phyloP scores from a whole-genome alignment of 495 filamentous ascomycete genomes.

The Aspergillus campestris region DNA sequence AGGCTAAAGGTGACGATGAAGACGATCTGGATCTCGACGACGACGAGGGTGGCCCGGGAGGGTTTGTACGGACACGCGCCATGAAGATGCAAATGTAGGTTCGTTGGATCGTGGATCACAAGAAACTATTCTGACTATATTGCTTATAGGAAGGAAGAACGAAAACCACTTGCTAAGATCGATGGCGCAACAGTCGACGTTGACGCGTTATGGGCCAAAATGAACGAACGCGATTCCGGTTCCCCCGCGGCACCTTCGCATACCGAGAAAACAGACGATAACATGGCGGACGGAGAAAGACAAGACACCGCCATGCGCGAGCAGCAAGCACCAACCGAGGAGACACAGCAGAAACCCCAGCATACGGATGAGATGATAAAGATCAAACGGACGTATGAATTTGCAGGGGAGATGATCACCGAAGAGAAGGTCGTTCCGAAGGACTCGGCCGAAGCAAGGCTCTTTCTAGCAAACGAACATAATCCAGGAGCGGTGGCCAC shows the following conservation, averaged over 20 bases:
- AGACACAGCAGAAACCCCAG: slow-evolving; percentile 5
- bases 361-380: slow-evolving; percentile 51
- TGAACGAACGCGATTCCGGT: slow-evolving; percentile 47
- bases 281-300: slow-evolving; percentile 7
- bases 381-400: slow-evolving; percentile 84
- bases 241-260: slow-evolving; percentile 8
- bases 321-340: slow-evolving; percentile 9
- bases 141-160: slow-evolving; percentile 52
- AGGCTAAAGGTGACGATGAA: slow-evolving; percentile 42
- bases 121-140: slow-evolving; percentile 4
- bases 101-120: not conserved
- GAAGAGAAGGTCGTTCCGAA: slow-evolving; percentile 74
- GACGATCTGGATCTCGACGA: slow-evolving; percentile 42
- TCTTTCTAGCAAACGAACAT: slow-evolving; percentile 55
- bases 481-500: slow-evolving; percentile 26
- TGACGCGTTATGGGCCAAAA: slow-evolving; percentile 76
- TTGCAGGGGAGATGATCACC: slow-evolving; percentile 77
- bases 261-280: slow-evolving; percentile 9
- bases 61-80: slow-evolving; percentile 73
- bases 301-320: slow-evolving; percentile 15
- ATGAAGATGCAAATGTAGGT: slow-evolving; percentile 53
- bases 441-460: slow-evolving; percentile 71
- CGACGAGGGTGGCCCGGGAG: slow-evolving; percentile 62
- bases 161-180: slow-evolving; percentile 50
- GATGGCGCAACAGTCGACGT: slow-evolving; percentile 78